Evolutionary conservation across 2,329 filamentous ascomycete species (phyloP).

Genomic region (Blastomyces silverae): DNA sequence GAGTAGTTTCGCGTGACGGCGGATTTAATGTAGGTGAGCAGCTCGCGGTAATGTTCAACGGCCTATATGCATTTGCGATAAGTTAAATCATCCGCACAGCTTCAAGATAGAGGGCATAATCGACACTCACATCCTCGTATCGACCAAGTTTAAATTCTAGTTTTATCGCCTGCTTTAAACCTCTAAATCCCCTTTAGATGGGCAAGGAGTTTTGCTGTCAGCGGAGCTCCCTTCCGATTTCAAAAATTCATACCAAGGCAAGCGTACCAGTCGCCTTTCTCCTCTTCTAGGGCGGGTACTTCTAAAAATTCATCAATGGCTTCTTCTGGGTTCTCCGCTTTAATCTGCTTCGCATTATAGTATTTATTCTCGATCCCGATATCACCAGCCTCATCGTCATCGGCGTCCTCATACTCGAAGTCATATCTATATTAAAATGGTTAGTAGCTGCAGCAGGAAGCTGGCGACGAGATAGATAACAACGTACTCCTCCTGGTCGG

Average conservation of each 20-base stretch:
- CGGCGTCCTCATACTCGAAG: constrained; percentile 94
- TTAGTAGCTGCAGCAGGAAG: constrained; percentile 23
- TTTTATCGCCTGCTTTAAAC: constrained; percentile 95
- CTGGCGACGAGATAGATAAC: background rate
- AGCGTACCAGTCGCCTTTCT: constrained; percentile 83
- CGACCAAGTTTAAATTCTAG: constrained; percentile 80
- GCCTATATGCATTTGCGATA: constrained; percentile 52
- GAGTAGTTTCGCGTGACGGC: constrained; percentile 97
- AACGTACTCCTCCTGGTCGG: constrained; percentile 70
- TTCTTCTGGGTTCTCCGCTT: constrained; percentile 74
- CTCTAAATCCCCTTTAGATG: constrained; percentile 71
- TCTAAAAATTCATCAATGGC: constrained; percentile 90
- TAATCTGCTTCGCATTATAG: constrained; percentile 98
- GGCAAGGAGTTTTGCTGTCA: constrained; percentile 17
- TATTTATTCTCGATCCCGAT: constrained; percentile 99
- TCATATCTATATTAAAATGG: constrained; percentile 58
- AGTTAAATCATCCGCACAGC: constrained; percentile 4
- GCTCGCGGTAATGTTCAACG: constrained; percentile 84
- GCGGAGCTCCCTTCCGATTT: background rate
- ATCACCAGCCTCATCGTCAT: constrained; percentile 79
- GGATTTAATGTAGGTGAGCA: constrained; percentile 94
- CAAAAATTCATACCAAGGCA: background rate
- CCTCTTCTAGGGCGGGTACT: constrained; percentile 72
- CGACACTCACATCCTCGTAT: constrained; percentile 63
- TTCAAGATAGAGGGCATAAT: background rate